Base-by-base conservation (phyloP, 2,329 filamentous ascomycete species). In the Alternaria sp. region DNA sequence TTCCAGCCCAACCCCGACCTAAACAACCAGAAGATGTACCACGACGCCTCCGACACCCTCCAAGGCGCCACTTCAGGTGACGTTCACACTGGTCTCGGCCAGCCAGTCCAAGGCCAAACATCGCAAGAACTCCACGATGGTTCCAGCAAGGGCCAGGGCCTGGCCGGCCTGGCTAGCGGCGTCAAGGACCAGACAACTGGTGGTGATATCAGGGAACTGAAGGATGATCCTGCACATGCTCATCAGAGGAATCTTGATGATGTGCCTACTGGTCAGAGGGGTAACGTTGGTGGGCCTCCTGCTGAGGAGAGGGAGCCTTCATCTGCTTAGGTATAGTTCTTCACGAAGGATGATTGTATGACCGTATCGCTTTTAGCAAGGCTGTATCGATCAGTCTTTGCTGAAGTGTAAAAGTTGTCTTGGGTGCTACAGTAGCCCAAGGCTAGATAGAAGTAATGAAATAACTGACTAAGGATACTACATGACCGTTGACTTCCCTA, bases 41-140 rank as follows among this genome's bases (percentile, higher is more conserved):
- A 84, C 7, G 71, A 78, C 12, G 83, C 86, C 0, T 77, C 74
- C 1, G 79, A 82, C 32, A 85, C 85, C 0, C 73, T 88, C 13
- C 77, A 69, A 30, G 86, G 87, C 26, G 82, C 85, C 4, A 86
- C 85, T 3, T 87, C 85, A 0, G 78, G 72, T 12, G 83, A 86
- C 54, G 85, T 89, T 8, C 79, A 88, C 77, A 81, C 77, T 0
- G 85, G 86, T 0, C 70, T 87, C 2, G 86, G 86, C 2, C 82
- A 87, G 58, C 86, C 86, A 2, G 77, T 81, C 10, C 77, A 79
- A 51, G 86, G 84, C 21, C 80, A 87, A 77, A 83, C 82, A 17
- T 82, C 77, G 57, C 72, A 67, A 3, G 86, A 88, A 74, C 61
- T 84, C 10, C 83, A 86, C 60, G 83, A 85, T 40, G 83, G 83